Evolutionary conservation across 768 basidiomycete species (phyloP).

Genomic region (Pleurotus citrinopileatus): DNA sequence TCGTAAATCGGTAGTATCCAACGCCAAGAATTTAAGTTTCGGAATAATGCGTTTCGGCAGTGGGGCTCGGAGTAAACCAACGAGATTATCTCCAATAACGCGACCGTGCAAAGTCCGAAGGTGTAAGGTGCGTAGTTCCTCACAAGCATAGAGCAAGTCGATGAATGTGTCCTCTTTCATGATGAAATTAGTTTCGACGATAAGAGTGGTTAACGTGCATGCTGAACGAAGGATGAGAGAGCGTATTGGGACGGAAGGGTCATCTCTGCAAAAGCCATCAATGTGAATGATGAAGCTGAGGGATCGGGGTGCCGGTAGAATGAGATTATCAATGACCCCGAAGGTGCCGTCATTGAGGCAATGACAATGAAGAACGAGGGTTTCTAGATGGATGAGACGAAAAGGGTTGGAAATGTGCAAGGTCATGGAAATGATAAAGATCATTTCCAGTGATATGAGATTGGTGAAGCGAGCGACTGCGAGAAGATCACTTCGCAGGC

Average conservation of each 20-base stretch:
- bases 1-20: too few species aligned
- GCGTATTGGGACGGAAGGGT: background rate
- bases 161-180: too few species aligned
- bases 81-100: too few species aligned
- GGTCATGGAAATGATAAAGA: background rate
- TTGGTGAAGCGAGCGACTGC: background rate
- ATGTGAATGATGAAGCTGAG: background rate
- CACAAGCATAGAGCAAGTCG: too few species aligned
- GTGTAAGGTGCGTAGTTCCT: too few species aligned
- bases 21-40: too few species aligned
- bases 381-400: background rate
- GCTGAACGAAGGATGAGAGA: background rate
- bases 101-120: too few species aligned
- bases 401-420: background rate
- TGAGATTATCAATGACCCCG: background rate
- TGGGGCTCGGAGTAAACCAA: too few species aligned
- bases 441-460: background rate
- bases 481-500: background rate
- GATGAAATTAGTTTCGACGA: background rate
- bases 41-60: too few species aligned
- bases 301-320: background rate
- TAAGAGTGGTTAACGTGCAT: background rate
- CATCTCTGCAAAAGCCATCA: background rate
- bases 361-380: background rate
- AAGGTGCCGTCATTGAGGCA: background rate